Evolutionary conservation across 2,329 filamentous ascomycete species (phyloP).

Genomic region (Intubia oerlemansii): DNA sequence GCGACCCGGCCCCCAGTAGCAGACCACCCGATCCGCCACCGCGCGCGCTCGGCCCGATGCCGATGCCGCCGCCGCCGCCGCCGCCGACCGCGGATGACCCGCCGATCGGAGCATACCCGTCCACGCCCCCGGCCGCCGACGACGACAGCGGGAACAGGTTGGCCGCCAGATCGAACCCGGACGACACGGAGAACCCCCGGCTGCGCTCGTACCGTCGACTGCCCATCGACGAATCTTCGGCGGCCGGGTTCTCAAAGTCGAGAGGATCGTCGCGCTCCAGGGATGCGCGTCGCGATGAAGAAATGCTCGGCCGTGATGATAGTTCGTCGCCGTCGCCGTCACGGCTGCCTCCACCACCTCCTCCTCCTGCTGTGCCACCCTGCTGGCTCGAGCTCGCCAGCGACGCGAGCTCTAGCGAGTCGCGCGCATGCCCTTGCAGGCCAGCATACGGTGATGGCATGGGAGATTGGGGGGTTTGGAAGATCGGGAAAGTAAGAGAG

Average conservation of each 20-base stretch:
- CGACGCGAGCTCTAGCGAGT: conserved; percentile 91
- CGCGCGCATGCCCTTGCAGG: too few relatives aligned
- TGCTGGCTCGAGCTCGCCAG: conserved; percentile 59
- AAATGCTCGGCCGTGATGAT: conserved; percentile 64
- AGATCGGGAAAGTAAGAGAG: too few relatives aligned
- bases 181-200: conserved; percentile 75
- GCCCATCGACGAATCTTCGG: too few relatives aligned
- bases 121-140: conserved; percentile 36
- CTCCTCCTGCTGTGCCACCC: background rate
- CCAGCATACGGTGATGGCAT: too few relatives aligned
- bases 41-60: conserved; percentile 23
- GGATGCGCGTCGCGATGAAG: conserved; percentile 81
- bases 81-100: conserved; percentile 27
- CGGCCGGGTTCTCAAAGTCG: conserved; percentile 34
- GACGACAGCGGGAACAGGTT: conserved; percentile 85
- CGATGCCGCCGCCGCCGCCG: conserved; percentile 39
- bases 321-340: conserved; percentile 39
- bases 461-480: too few relatives aligned
- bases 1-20: conserved; percentile 47
- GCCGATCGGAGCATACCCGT: conserved; percentile 70
- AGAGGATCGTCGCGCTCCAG: conserved; percentile 74
- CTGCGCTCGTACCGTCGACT: conserved; percentile 28
- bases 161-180: conserved; percentile 86
- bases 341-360: background rate
- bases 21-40: conserved; percentile 29